phyloP scores from a whole-genome alignment of 2,329 filamentous ascomycete species.

The Neoarthrinium moseri region DNA sequence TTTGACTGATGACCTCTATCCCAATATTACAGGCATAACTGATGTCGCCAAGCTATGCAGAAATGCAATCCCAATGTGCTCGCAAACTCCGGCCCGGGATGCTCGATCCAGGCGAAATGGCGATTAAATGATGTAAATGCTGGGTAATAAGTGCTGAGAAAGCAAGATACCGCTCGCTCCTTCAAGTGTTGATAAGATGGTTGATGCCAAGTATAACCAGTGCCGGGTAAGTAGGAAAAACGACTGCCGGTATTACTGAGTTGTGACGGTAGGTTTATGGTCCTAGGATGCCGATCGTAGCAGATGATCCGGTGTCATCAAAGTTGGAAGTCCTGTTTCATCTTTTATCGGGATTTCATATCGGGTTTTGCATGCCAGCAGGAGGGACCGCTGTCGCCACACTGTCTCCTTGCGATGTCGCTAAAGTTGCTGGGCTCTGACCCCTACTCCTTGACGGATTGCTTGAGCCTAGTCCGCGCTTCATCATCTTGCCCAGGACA shows the following conservation, averaged over 20 bases:
- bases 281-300: too few relatives aligned
- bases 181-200: neutral
- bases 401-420: constrained; percentile 17
- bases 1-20: neutral
- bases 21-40: neutral
- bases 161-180: too few relatives aligned
- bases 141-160: neutral
- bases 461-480: constrained; percentile 56
- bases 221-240: too few relatives aligned
- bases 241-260: too few relatives aligned
- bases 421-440: constrained; percentile 15
- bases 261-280: too few relatives aligned
- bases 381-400: constrained; percentile 18
- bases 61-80: neutral
- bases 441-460: constrained; percentile 12
- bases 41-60: neutral
- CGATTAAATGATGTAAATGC: neutral
- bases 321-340: too few relatives aligned
- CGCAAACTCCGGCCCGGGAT: constrained; percentile 3
- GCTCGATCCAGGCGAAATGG: neutral
- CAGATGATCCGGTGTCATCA: too few relatives aligned
- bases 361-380: constrained; percentile 21
- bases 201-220: too few relatives aligned
- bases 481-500: constrained; percentile 85
- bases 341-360: too few relatives aligned